phyloP scores from a whole-genome alignment of 345 rosid species.

The Brassica nigra region DNA sequence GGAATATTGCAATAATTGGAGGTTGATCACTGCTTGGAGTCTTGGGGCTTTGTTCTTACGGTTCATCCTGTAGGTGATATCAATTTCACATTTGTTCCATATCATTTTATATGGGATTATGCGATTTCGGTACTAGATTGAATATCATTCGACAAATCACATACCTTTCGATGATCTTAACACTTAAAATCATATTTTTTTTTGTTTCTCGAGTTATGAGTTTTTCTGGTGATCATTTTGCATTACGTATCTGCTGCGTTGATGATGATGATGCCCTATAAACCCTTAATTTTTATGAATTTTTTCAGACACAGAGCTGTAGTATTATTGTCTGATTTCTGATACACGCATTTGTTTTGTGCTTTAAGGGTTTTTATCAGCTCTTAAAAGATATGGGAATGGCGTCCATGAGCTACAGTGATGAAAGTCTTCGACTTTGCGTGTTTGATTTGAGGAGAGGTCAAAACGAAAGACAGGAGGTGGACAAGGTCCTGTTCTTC shows the following conservation, averaged over 20 bases:
- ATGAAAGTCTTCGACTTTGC: slow-evolving; percentile 67
- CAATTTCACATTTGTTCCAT: neutral
- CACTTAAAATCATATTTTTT: neutral
- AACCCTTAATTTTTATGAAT: neutral
- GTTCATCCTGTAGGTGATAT: slow-evolving; percentile 25
- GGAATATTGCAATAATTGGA: neutral
- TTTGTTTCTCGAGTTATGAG: neutral
- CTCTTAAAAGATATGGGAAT: slow-evolving; percentile 54
- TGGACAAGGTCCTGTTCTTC: slow-evolving; percentile 87
- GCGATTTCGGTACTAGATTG: neutral
- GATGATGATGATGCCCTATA: neutral
- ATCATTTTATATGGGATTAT: neutral
- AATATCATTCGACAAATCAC: neutral
- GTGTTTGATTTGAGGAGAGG: slow-evolving; percentile 92
- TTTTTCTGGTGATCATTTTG: neutral
- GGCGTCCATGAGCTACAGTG: slow-evolving; percentile 56
- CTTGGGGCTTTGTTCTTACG: neutral
- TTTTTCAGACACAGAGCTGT: neutral
- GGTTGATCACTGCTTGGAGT: slow-evolving; percentile 1
- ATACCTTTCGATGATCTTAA: neutral
- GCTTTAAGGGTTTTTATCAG: slow-evolving; percentile 30
- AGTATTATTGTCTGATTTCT: neutral
- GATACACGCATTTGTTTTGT: neutral
- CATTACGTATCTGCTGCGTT: neutral
- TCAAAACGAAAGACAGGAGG: slow-evolving; percentile 85